Evolutionary conservation across 179 eudicot genomes (phyloP).

Genomic region (Corrigiola litoralis): DNA sequence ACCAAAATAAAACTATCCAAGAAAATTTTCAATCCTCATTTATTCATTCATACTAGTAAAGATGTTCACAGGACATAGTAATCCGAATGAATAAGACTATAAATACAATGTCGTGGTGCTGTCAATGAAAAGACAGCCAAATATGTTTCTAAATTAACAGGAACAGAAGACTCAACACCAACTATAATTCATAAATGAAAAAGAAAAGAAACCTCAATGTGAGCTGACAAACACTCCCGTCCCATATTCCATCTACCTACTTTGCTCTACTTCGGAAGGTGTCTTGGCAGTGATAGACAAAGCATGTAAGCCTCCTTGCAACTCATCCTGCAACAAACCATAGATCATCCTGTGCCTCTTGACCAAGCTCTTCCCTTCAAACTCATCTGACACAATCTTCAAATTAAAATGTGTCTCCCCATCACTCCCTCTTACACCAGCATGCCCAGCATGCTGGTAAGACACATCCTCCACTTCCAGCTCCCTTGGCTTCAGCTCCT

Average conservation of each 20-base stretch:
- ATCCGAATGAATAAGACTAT: background rate
- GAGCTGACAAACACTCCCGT: background rate
- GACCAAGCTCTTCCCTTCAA: constrained; percentile 81
- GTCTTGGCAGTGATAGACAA: constrained; percentile 81
- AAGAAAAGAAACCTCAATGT: constrained; percentile 13
- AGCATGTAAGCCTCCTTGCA: constrained; percentile 83
- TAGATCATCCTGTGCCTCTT: constrained; percentile 84
- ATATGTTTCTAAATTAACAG: constrained; percentile 1
- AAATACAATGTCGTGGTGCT: constrained; percentile 5
- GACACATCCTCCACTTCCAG: constrained; percentile 74
- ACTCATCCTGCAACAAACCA: constrained; percentile 71
- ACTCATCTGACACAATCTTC: constrained; percentile 61
- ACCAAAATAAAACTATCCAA: background rate
- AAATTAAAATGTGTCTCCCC: constrained; percentile 88
- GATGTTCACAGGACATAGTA: background rate
- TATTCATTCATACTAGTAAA: constrained; percentile 17
- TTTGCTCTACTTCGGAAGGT: constrained; percentile 47
- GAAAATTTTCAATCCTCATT: constrained; percentile 7
- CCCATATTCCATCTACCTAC: constrained; percentile 11
- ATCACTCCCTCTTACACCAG: constrained; percentile 54
- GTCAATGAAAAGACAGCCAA: background rate
- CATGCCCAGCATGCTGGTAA: constrained; percentile 89
- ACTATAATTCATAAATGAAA: background rate
- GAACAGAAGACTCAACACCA: background rate
- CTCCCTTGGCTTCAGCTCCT: constrained; percentile 56